Evolutionary conservation across 805 yeast species (phyloP).

Genomic region (Wickerhamomyces ciferrii): DNA sequence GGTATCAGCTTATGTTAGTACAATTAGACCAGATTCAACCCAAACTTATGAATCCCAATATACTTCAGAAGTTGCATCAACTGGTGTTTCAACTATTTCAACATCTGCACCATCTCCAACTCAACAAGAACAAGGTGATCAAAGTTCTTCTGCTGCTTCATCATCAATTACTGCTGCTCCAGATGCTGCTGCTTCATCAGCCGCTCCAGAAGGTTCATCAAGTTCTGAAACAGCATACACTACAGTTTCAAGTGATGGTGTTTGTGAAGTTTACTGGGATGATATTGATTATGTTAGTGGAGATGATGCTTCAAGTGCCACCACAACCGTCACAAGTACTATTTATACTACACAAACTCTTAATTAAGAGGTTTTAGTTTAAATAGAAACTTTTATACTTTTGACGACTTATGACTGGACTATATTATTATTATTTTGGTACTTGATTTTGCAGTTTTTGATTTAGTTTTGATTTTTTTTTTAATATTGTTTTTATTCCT

Average conservation of each 20-base stretch:
- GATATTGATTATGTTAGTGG: constrained; percentile 23
- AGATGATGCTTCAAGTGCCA: constrained; percentile 21
- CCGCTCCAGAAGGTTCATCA: constrained; percentile 2
- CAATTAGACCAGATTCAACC: constrained; percentile 21
- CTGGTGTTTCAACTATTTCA: constrained; percentile 11
- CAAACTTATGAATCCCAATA: constrained; percentile 11
- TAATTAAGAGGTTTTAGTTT: neutral
- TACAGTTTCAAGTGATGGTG: constrained; percentile 17
- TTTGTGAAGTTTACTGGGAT: constrained; percentile 22
- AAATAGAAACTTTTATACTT: neutral
- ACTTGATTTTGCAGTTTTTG: neutral
- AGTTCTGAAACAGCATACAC: constrained; percentile 12
- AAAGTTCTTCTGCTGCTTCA: constrained; percentile 1
- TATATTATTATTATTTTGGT: neutral
- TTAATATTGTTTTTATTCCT: neutral
- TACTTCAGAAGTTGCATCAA: constrained; percentile 15
- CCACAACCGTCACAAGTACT: constrained; percentile 18
- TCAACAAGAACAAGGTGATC: neutral
- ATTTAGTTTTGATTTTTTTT: neutral
- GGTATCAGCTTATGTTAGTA: constrained; percentile 17
- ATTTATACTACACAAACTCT: constrained; percentile 16
- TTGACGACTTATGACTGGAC: neutral
- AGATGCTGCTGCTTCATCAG: constrained; percentile 3
- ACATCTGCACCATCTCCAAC: constrained; percentile 3
- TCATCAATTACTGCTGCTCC: constrained; percentile 1